These are phyloP conservation scores for Casuarina equisetifolia DNA, from an alignment of 306 rosid genomes.

Conservation along the genomic window DNA sequence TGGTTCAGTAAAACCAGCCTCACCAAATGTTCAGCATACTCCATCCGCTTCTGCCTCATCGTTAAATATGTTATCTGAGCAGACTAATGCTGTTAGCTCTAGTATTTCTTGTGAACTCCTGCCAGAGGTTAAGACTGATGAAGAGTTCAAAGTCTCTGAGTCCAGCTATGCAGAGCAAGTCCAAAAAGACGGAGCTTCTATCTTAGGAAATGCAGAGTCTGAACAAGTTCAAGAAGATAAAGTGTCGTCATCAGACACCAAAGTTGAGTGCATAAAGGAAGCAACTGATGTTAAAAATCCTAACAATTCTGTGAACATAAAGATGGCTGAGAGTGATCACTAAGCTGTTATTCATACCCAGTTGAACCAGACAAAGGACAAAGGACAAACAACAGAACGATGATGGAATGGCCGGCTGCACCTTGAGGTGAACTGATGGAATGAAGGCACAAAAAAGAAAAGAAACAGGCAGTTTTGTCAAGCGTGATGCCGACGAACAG, in stretches of 20 bases:
- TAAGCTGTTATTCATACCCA: constrained; percentile 13
- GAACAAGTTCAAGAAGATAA: constrained; percentile 32
- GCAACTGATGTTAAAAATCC: constrained; percentile 23
- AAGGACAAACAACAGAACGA: constrained; percentile 22
- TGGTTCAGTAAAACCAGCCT: constrained; percentile 25
- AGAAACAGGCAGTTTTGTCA: constrained; percentile 29
- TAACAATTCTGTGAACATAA: constrained; percentile 9
- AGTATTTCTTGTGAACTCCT: constrained; percentile 28
- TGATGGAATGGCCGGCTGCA: constrained; percentile 3
- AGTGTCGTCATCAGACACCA: constrained; percentile 18
- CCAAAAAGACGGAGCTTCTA: constrained; percentile 23
- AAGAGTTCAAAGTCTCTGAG: constrained; percentile 28
- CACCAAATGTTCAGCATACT: constrained; percentile 27
- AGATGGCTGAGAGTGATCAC: constrained; percentile 19
- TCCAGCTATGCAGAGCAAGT: constrained; percentile 22
- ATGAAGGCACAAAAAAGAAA: constrained; percentile 34
- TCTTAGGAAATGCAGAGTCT: neutral
- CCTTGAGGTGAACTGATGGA: constrained; percentile 23
- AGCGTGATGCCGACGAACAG: neutral
- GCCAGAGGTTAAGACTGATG: constrained; percentile 35
- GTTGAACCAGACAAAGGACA: constrained; percentile 17
- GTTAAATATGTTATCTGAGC: constrained; percentile 27
- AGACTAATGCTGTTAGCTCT: constrained; percentile 31
- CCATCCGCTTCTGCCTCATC: constrained; percentile 18
- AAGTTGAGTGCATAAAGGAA: constrained; percentile 16